A percentile compares a stretch with the other conserved stretches of the same genome.
phyloP scores from a whole-genome alignment of 2,329 filamentous ascomycete species.

The Trichoderma gracile region DNA sequence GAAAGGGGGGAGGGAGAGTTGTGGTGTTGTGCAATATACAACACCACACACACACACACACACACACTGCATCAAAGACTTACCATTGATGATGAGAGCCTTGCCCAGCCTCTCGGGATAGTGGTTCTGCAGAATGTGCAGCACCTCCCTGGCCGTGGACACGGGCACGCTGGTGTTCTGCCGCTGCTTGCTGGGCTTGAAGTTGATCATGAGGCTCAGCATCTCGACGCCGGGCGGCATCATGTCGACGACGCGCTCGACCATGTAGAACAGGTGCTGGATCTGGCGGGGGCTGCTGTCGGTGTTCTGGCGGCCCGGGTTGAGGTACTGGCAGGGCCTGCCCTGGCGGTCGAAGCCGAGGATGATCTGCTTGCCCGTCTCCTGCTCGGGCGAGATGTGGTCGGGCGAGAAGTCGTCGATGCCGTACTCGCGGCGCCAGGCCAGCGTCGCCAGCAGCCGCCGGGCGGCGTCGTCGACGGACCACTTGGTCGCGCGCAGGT shows the following conservation, averaged over 20 bases:
- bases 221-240: slow-evolving; percentile 87
- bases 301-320: slow-evolving; percentile 90
- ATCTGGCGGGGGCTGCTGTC: slow-evolving; percentile 82
- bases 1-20: no score
- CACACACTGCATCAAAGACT: slow-evolving; percentile 34
- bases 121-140: slow-evolving; percentile 90
- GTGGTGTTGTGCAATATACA: no score
- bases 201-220: slow-evolving; percentile 85
- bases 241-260: slow-evolving; percentile 84
- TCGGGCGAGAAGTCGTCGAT: slow-evolving; percentile 77
- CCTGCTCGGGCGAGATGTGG: slow-evolving; percentile 89
- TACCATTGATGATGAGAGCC: slow-evolving; percentile 86
- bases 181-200: slow-evolving; percentile 74
- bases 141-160: slow-evolving; percentile 75
- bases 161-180: slow-evolving; percentile 73
- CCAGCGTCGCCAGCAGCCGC: slow-evolving; percentile 76
- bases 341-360: slow-evolving; percentile 83
- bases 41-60: background rate
- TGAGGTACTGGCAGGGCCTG: slow-evolving; percentile 88
- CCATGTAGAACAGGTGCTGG: slow-evolving; percentile 93
- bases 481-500: slow-evolving; percentile 94
- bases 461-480: slow-evolving; percentile 71
- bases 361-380: slow-evolving; percentile 92
- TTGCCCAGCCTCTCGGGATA: slow-evolving; percentile 90
- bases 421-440: slow-evolving; percentile 90